Base-by-base conservation (phyloP, 1,284 basidiomycete species). In the Gomphus bonarii region DNA sequence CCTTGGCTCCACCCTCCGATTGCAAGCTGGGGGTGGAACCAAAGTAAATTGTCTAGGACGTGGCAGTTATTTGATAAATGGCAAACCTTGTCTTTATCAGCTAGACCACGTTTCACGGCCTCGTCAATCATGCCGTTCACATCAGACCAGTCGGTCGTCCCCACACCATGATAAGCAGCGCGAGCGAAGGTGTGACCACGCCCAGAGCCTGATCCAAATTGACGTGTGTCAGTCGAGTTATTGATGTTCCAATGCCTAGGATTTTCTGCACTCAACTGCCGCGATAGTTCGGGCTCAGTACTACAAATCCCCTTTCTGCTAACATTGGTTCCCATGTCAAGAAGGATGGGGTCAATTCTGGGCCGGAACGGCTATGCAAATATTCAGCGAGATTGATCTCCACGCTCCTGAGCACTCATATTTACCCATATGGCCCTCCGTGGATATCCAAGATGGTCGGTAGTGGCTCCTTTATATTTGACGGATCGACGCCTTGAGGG, bases 1-100 rank as follows among this genome's bases (percentile, higher is more conserved):
- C 63, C 63, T 46, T 59, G 54, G 36, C 63, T 63, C 63, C 63
- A 63, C 10, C 63, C 63, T n/a, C 60, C 60, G 22, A 63, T 59
- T 11, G 61, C 63, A 33, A 62, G 51, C 25, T 58, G 55, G n/a
- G 60, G 60, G 55, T 61, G 22, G 25, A 25, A 25, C 20, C 20
- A 44, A 11, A 43, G 18, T 16, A 43, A n/a, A 46, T 10, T 25
- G 18, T 25, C 20, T 11, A 22, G 7, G 8, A 22, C 8, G 11
- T 9, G n/a, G 9, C 7, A 12, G 3, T 12, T 12, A 20, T 3
- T 18, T 12, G 46, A 48, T 20, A 5, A 10, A 7, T 10, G 18
- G n/a, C 18, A 30, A 22, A 55, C 54, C 42, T 57, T 57, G 36
- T 43, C 40, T 43, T 40, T 38, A 43, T 63, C 60, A 11, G 60